Evolutionary conservation across 164 flowering plant genomes (phyloP).

Genomic region (Warburgia ugandensis): DNA sequence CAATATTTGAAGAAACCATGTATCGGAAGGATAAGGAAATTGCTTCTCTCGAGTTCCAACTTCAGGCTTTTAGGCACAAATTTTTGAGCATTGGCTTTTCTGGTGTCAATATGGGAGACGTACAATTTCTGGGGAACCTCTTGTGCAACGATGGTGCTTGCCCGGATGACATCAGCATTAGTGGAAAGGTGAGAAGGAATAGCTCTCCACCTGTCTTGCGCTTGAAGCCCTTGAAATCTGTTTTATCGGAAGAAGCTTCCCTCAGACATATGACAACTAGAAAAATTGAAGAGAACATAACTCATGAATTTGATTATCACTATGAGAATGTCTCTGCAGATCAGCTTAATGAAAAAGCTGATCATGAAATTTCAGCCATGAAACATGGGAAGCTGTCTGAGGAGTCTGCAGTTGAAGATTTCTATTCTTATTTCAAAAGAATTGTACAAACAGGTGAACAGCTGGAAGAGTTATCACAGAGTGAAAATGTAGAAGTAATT

Average conservation of each 20-base stretch:
- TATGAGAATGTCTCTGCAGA: background rate
- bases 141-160: conserved; percentile 20
- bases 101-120: conserved; percentile 34
- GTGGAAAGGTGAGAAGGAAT: conserved; percentile 25
- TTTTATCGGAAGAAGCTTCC: conserved; percentile 14
- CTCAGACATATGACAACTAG: conserved; percentile 10
- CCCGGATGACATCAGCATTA: conserved; percentile 15
- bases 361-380: background rate
- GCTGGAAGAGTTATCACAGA: conserved; percentile 37
- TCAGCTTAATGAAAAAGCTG: background rate
- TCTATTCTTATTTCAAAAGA: conserved; percentile 46
- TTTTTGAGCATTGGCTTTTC: conserved; percentile 52
- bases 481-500: conserved; percentile 10
- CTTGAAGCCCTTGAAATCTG: conserved; percentile 10
- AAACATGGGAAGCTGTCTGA: conserved; percentile 14
- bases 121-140: conserved; percentile 23
- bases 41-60: conserved; percentile 63
- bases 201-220: conserved; percentile 32
- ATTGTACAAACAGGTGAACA: conserved; percentile 44
- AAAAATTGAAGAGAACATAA: conserved; percentile 6
- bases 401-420: conserved; percentile 13
- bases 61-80: conserved; percentile 60
- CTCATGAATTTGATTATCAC: conserved; percentile 11
- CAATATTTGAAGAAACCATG: conserved; percentile 46
- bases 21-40: conserved; percentile 79